Evolutionary conservation across 345 rosid genomes (phyloP), one percentile per base, ranked within the genome.

Genomic region (Raphanus raphanistrum): DNA sequence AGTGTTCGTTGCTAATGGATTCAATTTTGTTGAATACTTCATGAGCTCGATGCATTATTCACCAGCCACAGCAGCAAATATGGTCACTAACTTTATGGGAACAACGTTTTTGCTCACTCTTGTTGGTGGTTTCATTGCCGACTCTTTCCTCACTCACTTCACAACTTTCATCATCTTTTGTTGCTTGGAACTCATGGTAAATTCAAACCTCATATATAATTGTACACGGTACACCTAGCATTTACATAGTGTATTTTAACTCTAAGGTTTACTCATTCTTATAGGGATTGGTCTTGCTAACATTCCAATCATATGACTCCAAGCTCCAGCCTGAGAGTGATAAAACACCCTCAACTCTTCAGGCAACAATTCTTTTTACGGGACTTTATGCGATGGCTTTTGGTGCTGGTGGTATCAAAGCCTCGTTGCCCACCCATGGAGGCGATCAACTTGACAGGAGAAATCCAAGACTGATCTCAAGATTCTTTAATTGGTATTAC

Each of bases 401-500:
- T 0, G 90, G 95, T 12, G 68, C 82, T 2, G 90, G 91, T 3
- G 96, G 92, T 9, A 60, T 82, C 12, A 88, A 84, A 73, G 85
- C 88, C 0, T 59, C 89, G 0, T 66, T 88, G 76, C 88, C 85
- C 6, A 85, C 88, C 5, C 92, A 84, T 0, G 90, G 90, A 0
- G 92, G 88, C 2, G 92, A 90, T 79, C 92, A 88, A 79, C 69
- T 86, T 57, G 85, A 87, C 36, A 82, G 64, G 29, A 31, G 41
- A 45, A 73, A 86, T 54, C 86, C 64, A 29, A 52, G 79, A 16
- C 69, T 55, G 4, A 61, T 88, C 66, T 88, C 91, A 0, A 68
- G 83, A 6, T 90, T 78, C 81, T 88, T 90, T 83, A 88, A 76
- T 57, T 88, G 90, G 91, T 87, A 70, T 73, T 87, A 81, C 75